phyloP scores from a whole-genome alignment of 2,329 filamentous ascomycete species.

The Aspergillus hiratsukae region DNA sequence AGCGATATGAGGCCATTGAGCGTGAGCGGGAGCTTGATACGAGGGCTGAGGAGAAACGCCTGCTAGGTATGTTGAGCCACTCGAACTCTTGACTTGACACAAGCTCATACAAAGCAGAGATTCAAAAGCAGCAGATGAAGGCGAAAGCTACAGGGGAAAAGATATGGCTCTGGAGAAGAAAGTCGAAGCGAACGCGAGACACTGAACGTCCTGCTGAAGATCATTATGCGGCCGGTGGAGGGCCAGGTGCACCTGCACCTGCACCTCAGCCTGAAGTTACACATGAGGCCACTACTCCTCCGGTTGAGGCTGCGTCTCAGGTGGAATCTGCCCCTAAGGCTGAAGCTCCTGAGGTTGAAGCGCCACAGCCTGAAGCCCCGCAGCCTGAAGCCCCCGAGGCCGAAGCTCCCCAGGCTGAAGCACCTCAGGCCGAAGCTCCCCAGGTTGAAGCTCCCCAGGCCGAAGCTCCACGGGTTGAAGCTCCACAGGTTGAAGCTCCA shows the following conservation, averaged over 20 bases:
- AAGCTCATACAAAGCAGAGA: slow-evolving; percentile 9
- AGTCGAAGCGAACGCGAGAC: slow-evolving; percentile 19
- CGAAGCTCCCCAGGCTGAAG: not conserved
- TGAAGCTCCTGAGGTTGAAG: not conserved
- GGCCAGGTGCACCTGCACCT: not conserved
- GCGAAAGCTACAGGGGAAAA: slow-evolving; percentile 17
- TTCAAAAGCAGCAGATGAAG: slow-evolving; percentile 17
- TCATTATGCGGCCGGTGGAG: not conserved
- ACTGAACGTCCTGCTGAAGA: slow-evolving; percentile 8
- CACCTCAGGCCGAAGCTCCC: not conserved
- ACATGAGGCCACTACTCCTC: not conserved
- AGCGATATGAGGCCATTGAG: slow-evolving; percentile 51
- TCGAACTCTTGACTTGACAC: not conserved
- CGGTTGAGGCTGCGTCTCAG: slow-evolving; percentile 2
- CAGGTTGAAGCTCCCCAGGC: not conserved
- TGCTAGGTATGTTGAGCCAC: slow-evolving; percentile 22
- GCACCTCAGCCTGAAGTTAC: not conserved
- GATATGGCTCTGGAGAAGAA: slow-evolving; percentile 24
- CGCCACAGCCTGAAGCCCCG: not conserved
- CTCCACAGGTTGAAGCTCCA: not conserved
- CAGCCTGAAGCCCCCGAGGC: not conserved
- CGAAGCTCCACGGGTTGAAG: not conserved
- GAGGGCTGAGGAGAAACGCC: slow-evolving; percentile 25
- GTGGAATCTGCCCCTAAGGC: not conserved
- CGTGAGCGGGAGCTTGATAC: slow-evolving; percentile 37